phyloP scores from a whole-genome alignment of 129 eudicot genomes.

The Sambucus nigra region DNA sequence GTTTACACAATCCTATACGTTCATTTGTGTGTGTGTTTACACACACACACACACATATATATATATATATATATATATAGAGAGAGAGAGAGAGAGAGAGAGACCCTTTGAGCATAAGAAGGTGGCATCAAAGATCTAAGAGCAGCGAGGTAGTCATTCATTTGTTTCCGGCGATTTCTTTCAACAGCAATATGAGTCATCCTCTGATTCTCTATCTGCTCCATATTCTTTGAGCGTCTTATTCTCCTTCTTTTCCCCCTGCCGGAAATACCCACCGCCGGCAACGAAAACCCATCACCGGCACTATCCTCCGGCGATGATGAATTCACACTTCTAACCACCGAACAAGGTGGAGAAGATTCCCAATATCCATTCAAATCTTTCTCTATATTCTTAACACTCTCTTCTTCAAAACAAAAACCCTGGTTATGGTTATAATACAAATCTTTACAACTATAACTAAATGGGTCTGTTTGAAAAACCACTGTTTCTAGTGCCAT shows the following conservation, averaged over 20 bases:
- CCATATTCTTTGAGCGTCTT: slow-evolving; percentile 26
- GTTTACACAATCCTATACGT: too few relatives aligned
- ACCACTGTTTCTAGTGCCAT: slow-evolving; percentile 41
- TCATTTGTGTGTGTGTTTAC: too few relatives aligned
- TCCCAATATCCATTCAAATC: background rate
- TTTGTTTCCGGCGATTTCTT: slow-evolving; percentile 53
- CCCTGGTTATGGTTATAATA: background rate
- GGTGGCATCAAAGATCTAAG: slow-evolving; percentile 58
- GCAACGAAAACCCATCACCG: slow-evolving; percentile 9
- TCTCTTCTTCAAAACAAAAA: slow-evolving; percentile 5
- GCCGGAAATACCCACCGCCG: slow-evolving; percentile 2
- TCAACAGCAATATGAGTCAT: slow-evolving; percentile 68
- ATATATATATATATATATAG: background rate
- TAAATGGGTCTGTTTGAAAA: slow-evolving; percentile 32
- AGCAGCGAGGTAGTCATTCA: slow-evolving; percentile 49
- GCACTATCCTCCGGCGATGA: slow-evolving; percentile 7
- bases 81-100: background rate
- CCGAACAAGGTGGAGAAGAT: slow-evolving; percentile 12
- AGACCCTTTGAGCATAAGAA: slow-evolving; percentile 59
- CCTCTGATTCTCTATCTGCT: slow-evolving; percentile 50
- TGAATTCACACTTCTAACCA: slow-evolving; percentile 5
- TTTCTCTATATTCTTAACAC: background rate
- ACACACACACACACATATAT: too few relatives aligned
- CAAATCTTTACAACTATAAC: slow-evolving; percentile 18
- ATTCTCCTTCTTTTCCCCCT: slow-evolving; percentile 20